Conservation (phyloP, 306 rosid species). For the Benincasa hispida region DNA sequence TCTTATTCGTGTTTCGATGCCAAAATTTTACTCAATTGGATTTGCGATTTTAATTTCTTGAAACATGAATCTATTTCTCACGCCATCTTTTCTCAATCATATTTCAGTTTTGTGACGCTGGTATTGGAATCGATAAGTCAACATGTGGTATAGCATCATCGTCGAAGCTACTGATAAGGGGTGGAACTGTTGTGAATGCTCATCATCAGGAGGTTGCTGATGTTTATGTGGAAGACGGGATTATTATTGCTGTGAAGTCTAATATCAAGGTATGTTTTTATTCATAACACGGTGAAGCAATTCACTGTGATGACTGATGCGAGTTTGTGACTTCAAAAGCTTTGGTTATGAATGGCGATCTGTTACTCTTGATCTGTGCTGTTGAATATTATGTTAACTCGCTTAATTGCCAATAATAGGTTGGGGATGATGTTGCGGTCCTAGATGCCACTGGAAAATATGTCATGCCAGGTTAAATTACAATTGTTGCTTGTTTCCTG, state of each 20-base stretch:
- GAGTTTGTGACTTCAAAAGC: not conserved
- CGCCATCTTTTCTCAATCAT: too few relatives aligned
- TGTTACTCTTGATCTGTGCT: not conserved
- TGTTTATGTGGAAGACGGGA: constrained; percentile 73
- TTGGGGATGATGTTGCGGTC: constrained; percentile 65
- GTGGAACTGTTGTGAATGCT: constrained; percentile 76
- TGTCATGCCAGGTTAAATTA: constrained; percentile 84
- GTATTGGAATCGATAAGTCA: constrained; percentile 34
- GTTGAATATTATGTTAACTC: not conserved
- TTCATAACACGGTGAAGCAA: not conserved
- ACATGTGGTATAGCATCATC: constrained; percentile 24
- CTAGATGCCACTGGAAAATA: constrained; percentile 83
- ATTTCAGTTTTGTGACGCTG: constrained; percentile 66
- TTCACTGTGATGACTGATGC: not conserved
- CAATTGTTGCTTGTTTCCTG: not conserved
- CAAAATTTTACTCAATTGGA: not conserved
- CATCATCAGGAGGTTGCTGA: constrained; percentile 64
- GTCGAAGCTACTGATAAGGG: constrained; percentile 61
- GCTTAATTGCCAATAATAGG: constrained; percentile 32
- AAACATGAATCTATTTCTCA: too few relatives aligned
- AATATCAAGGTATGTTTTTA: constrained; percentile 32
- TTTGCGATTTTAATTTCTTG: not conserved
- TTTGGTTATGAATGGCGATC: not conserved
- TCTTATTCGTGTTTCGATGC: not conserved
- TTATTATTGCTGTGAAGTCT: constrained; percentile 60